Evolutionary conservation across 78 protist species (phyloP), one percentile per base, ranked within the genome.

Genomic region (Cavenderia fasciculata): DNA sequence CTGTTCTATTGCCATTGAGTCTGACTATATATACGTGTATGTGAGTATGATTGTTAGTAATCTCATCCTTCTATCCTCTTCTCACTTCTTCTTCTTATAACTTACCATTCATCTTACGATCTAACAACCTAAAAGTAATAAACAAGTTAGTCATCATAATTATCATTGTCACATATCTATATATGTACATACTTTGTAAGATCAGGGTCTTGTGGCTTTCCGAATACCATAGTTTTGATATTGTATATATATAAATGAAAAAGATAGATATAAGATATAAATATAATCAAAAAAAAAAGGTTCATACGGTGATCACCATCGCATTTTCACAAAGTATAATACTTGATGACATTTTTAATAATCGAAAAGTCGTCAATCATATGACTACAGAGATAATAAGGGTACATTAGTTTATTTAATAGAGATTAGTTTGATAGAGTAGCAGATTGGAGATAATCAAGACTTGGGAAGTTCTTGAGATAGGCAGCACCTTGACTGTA

Each of bases 1-100:
- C 95, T 10, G 18, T 59, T 18, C 97, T 78, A 82, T 95, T 96
- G 36, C 96, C 98, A 62, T 94, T 95, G 47, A 87, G 51, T 76
- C 59, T 70, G 38, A 87, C 93, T 87, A 43, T 57, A n/a, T 41
- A 10, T 6, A 23, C 14, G 54, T 18, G 12, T 49, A 14, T 18
- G 19, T 34, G 7, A 46, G 33, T 68, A 47, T 68, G 25, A 68
- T 4, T 44, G 7, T 7, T 46, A 46, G 7, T 40, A n/a, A 40
- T 12, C 33, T 46, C 8, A 23, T 36, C 12, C 41, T 11, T 43
- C 10, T 4, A 4, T 40, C 11, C 1, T 56, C 36, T 25, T 74
- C 36, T 25, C 4, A 52, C 41, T 25, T 18, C 44, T 14, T 29
- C 4, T 49, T 14, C 4, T 51, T 47, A 57, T 36, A 33, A 62